Conservation (phyloP, 129 eudicot genomes). For the Centaurea solstitialis region DNA sequence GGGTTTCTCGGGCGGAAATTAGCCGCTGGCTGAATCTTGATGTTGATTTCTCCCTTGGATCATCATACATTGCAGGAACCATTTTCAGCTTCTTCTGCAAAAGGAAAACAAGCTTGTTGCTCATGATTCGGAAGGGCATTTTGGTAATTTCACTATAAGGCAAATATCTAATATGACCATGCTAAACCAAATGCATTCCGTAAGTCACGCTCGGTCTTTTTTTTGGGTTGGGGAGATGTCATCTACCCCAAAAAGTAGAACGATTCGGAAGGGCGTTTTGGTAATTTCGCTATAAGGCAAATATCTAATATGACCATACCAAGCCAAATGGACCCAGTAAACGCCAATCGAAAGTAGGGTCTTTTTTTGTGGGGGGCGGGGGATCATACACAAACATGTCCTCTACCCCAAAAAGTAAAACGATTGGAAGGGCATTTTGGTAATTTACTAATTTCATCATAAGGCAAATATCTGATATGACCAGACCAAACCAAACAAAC, state of each 20-base stretch:
- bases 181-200: neutral
- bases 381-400: no score
- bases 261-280: neutral
- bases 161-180: neutral
- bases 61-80: slow-evolving; percentile 82
- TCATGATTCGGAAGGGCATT: neutral
- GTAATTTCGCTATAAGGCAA: neutral
- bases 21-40: slow-evolving; percentile 73
- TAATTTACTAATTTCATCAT: neutral
- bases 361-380: neutral
- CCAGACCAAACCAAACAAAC: neutral
- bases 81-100: slow-evolving; percentile 54
- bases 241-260: no score
- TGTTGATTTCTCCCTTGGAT: slow-evolving; percentile 41
- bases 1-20: slow-evolving; percentile 49
- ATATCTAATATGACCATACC: neutral
- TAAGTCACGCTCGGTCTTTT: neutral
- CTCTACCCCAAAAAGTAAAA: no score
- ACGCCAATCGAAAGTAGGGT: no score
- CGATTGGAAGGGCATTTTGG: neutral
- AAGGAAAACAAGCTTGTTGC: neutral
- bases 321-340: neutral
- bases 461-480: neutral
- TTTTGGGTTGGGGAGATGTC: neutral
- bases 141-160: neutral